Conservation (phyloP, 2,329 filamentous ascomycete genomes). For the Cercospora berteroae region DNA sequence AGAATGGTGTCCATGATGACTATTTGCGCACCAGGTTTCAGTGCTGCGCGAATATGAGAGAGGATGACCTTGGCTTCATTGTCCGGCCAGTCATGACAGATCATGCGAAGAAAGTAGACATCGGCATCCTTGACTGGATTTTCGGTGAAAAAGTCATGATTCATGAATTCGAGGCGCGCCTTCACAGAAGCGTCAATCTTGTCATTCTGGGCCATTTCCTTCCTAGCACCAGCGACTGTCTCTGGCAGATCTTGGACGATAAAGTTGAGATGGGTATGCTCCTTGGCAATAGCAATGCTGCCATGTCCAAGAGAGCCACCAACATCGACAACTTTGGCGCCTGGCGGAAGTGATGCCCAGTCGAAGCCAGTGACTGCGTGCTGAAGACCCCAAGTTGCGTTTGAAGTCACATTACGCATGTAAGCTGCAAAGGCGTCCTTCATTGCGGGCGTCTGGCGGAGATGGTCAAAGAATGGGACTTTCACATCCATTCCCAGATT, state of each 20-base stretch:
- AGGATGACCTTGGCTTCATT: conserved; percentile 26
- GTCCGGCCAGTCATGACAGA: conserved; percentile 35
- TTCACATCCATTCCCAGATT: conserved; percentile 24
- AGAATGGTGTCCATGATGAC: conserved; percentile 30
- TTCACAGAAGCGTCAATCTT: conserved; percentile 13
- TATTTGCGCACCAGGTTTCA: conserved; percentile 28
- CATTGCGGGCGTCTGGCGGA: conserved; percentile 23
- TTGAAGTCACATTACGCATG: conserved; percentile 25
- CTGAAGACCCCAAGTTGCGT: conserved; percentile 55
- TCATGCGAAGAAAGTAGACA: conserved; percentile 31
- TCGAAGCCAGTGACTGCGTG: conserved; percentile 57
- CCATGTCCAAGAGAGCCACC: conserved; percentile 45
- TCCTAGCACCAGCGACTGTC: conserved; percentile 20
- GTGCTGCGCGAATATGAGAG: conserved; percentile 16
- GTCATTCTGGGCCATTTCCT: conserved; percentile 8
- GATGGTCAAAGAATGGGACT: conserved; percentile 28
- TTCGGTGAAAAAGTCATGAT: conserved; percentile 32
- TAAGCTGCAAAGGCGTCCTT: conserved; percentile 26
- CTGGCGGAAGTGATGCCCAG: conserved; percentile 48
- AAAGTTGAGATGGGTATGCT: conserved; percentile 45
- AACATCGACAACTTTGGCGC: conserved; percentile 56
- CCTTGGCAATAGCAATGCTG: conserved; percentile 43
- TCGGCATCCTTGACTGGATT: conserved; percentile 35
- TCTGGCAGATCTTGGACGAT: conserved; percentile 48
- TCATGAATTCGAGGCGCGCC: conserved; percentile 22